These are phyloP conservation scores for Pterulicium gracile DNA, from an alignment of 1,284 basidiomycete species.

Conservation along the genomic window DNA sequence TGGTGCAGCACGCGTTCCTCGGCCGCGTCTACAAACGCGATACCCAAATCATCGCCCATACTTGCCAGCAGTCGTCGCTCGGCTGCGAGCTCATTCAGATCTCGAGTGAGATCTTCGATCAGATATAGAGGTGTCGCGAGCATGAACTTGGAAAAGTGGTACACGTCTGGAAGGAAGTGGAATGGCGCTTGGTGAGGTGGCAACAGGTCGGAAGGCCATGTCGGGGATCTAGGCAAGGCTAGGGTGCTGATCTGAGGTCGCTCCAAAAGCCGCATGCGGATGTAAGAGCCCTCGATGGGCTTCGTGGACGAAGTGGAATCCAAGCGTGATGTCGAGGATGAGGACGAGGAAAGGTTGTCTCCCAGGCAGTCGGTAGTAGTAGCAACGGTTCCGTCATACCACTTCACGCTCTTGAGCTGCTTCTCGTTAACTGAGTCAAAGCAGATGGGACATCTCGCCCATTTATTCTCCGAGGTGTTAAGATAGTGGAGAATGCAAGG, in stretches of 20 bases:
- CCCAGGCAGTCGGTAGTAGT: conserved; percentile 25
- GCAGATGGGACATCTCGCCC: conserved; percentile 91
- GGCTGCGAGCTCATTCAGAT: conserved; percentile 62
- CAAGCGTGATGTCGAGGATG: conserved; percentile 22
- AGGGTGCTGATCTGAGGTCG: conserved; percentile 91
- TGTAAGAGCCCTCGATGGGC: conserved; percentile 31
- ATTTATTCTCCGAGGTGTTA: conserved; percentile 75
- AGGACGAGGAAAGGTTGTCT: conserved; percentile 34
- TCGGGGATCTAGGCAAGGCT: conserved; percentile 84
- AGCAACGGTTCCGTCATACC: conserved; percentile 45
- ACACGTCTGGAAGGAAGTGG: conserved; percentile 91
- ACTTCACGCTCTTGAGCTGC: conserved; percentile 89
- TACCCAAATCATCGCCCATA: conserved; percentile 67
- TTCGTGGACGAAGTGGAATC: conserved; percentile 6
- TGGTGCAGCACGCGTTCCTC: conserved; percentile 67
- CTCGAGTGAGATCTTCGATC: conserved; percentile 58
- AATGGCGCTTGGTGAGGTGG: conserved; percentile 88
- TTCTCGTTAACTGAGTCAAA: conserved; percentile 87
- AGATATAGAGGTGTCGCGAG: conserved; percentile 86
- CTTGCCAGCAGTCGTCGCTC: conserved; percentile 56
- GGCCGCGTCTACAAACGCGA: conserved; percentile 76
- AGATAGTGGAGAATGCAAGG: conserved; percentile 92
- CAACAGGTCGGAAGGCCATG: conserved; percentile 92
- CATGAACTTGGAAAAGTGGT: conserved; percentile 89
- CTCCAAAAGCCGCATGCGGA: conserved; percentile 86